These are phyloP conservation scores for Pelargonium citronellum DNA, from an alignment of 441 rosid genomes.

Conservation along the genomic window DNA sequence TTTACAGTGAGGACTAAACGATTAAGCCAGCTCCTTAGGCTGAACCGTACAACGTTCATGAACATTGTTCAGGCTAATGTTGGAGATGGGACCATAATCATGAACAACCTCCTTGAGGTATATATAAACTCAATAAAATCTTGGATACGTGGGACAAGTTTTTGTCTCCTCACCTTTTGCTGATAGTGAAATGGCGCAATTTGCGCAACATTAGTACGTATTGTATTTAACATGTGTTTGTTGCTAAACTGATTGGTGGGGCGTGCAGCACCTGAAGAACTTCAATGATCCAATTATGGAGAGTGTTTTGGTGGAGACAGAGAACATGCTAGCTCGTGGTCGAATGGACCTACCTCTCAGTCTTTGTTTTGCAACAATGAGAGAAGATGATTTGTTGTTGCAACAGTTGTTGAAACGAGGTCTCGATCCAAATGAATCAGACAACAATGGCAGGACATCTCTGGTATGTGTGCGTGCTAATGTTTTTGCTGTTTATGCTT, in stretches of 20 bases:
- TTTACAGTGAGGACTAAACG: conserved; percentile 81
- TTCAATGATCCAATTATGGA: conserved; percentile 46
- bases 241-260: not conserved
- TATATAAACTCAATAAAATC: not conserved
- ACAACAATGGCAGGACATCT: conserved; percentile 56
- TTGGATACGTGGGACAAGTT: too few relatives aligned
- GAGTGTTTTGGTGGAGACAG: conserved; percentile 50
- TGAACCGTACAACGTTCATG: conserved; percentile 71
- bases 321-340: conserved; percentile 66
- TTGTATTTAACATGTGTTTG: not conserved
- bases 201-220: too few relatives aligned
- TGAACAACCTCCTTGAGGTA: conserved; percentile 89
- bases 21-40: conserved; percentile 70
- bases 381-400: conserved; percentile 73
- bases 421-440: conserved; percentile 65
- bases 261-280: conserved; percentile 62
- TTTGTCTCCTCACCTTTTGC: too few relatives aligned
- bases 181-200: too few relatives aligned
- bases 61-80: conserved; percentile 73
- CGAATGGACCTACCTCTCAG: conserved; percentile 74
- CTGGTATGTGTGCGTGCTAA: conserved; percentile 35
- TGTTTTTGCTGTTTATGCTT: too few relatives aligned
- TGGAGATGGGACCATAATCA: conserved; percentile 82
- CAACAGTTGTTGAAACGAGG: conserved; percentile 65
- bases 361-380: conserved; percentile 62